Base-by-base conservation (phyloP, 2,329 filamentous ascomycete genomes). In the Cercospora sp. region DNA sequence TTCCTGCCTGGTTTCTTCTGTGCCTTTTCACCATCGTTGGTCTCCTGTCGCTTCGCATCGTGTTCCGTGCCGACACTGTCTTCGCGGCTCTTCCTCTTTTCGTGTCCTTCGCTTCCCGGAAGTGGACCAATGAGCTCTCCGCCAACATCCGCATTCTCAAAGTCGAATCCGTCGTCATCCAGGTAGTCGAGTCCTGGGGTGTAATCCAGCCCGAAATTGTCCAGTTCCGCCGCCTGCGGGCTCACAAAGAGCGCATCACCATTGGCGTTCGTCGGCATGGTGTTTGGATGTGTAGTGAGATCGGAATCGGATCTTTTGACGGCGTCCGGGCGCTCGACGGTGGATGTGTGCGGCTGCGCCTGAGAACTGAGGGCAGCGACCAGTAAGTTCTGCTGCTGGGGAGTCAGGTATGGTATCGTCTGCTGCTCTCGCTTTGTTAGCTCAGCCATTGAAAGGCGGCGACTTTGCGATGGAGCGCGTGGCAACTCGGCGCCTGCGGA, bases 1-100 rank as follows among this genome's bases (percentile, higher is more conserved):
- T 99, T 99, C 71, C 95, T 89, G 61, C 95, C 95, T 4, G 95
- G 94, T 82, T 98, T 99, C 88, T 98, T 98, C 26, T 92, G 88
- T 53, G 90, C 85, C 81, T 95, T 97, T 65, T 93, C 89, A 67
- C 90, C 88, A 80, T 97, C 93, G 68, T 91, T 88, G 70, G 92
- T 88, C 80, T 97, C 93, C 68, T 91, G 88, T 72, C 93, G 88
- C 83, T 94, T 95, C 67, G 88, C 88, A 72, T 88, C 88, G 55
- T 85, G 86, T 30, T 82, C 83, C n/a, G 91, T 90, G 1, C 89
- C 83, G 7, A 82, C 89, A 12, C 91, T 79, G 18, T 83, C 82
- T 60, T 90, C 89, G 0, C 89, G 89, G 75, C 89, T 90, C 77
- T 90, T 89, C 70, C 91, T 85, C 83, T 94, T 94, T 68, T 84